These are phyloP conservation scores for Debaryomycetaceae sp. DNA, from an alignment of 1,139 yeast species.

Conservation along the genomic window DNA sequence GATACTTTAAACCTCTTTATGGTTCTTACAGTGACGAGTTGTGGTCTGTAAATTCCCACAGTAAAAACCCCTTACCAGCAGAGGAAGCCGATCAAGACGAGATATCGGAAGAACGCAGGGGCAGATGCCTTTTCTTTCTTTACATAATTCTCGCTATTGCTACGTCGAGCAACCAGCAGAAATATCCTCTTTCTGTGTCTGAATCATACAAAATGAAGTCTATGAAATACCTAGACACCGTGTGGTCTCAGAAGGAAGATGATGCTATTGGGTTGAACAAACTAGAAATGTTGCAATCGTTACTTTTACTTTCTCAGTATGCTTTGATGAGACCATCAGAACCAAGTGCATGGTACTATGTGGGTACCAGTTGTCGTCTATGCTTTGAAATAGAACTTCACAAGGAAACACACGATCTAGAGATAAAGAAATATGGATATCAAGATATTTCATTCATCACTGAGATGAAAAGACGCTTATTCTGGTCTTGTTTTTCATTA, in stretches of 20 bases:
- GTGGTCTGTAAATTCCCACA: slow-evolving; percentile 3
- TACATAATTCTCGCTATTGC: slow-evolving; percentile 9
- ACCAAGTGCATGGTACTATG: slow-evolving; percentile 23
- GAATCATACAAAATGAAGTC: slow-evolving; percentile 8
- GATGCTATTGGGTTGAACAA: slow-evolving; percentile 4
- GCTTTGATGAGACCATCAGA: slow-evolving; percentile 15
- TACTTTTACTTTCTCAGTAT: slow-evolving; percentile 9
- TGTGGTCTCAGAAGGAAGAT: slow-evolving; percentile 7
- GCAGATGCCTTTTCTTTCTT: slow-evolving; percentile 9
- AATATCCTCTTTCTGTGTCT: slow-evolving; percentile 5
- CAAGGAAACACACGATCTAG: slow-evolving; percentile 10
- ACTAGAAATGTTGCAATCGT: slow-evolving; percentile 10
- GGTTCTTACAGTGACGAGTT: slow-evolving; percentile 6
- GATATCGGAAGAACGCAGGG: background rate
- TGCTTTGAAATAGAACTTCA: slow-evolving; percentile 19
- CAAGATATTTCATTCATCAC: slow-evolving; percentile 1
- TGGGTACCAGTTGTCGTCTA: slow-evolving; percentile 15
- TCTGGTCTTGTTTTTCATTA: slow-evolving; percentile 17
- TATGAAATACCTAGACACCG: slow-evolving; percentile 5
- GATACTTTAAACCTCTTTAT: slow-evolving; percentile 10
- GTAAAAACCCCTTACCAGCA: background rate
- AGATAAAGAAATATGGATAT: background rate
- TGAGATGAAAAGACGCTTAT: slow-evolving; percentile 8
- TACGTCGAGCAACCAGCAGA: slow-evolving; percentile 10
- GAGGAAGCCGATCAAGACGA: background rate